phyloP scores from a whole-genome alignment of 108 stramenopile genomes.

The Conticribra weissflogii region DNA sequence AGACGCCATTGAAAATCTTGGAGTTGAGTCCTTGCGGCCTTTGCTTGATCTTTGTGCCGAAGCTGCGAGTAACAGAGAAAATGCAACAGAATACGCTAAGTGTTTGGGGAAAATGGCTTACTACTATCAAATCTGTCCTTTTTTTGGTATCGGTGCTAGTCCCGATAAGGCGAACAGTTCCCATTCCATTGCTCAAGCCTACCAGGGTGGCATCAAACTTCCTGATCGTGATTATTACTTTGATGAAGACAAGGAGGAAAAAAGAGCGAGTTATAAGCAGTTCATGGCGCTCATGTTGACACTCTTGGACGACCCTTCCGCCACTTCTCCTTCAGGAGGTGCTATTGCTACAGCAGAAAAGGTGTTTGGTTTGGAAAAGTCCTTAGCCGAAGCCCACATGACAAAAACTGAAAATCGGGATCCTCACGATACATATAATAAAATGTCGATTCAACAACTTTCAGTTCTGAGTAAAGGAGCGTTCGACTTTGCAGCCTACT shows the following conservation, averaged over 20 bases:
- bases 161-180: slow-evolving; percentile 69
- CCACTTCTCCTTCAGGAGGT: slow-evolving; percentile 25
- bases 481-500: slow-evolving; percentile 62
- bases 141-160: slow-evolving; percentile 57
- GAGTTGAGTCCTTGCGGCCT: slow-evolving; percentile 46
- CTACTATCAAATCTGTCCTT: slow-evolving; percentile 40
- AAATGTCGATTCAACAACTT: slow-evolving; percentile 56
- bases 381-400: slow-evolving; percentile 72
- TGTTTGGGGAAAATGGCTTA: slow-evolving; percentile 43
- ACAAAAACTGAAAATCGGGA: slow-evolving; percentile 82
- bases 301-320: slow-evolving; percentile 40
- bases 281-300: slow-evolving; percentile 63
- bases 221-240: slow-evolving; percentile 89
- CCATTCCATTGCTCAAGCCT: slow-evolving; percentile 57
- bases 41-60: slow-evolving; percentile 51
- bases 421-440: slow-evolving; percentile 75
- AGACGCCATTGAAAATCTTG: slow-evolving; percentile 59
- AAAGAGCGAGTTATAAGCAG: slow-evolving; percentile 59
- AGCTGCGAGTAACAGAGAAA: slow-evolving; percentile 16
- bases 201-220: slow-evolving; percentile 71
- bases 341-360: slow-evolving; percentile 37
- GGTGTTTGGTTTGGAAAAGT: slow-evolving; percentile 55
- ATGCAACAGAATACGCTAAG: slow-evolving; percentile 44
- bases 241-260: slow-evolving; percentile 80
- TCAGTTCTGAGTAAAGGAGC: slow-evolving; percentile 25